Evolutionary conservation across 2,329 filamentous ascomycete species (phyloP).

Genomic region (Sclerotinia glacialis): DNA sequence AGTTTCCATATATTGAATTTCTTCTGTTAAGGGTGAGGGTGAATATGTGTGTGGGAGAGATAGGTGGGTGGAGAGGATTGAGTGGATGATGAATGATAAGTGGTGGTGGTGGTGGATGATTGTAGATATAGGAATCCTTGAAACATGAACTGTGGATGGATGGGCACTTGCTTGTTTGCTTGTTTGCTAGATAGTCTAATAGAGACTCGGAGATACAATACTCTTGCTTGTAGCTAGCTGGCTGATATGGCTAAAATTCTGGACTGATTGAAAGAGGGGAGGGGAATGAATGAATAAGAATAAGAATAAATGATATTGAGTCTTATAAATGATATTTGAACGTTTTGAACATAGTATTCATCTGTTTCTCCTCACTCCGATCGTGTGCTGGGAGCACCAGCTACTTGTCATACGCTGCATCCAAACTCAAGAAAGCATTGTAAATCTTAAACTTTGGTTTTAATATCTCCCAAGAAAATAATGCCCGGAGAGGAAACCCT

Average conservation of each 20-base stretch:
- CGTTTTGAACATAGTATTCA: too few relatives aligned
- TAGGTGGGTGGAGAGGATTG: background rate
- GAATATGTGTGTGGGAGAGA: background rate
- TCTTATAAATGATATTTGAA: background rate
- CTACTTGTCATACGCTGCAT: too few relatives aligned
- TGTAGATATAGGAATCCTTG: constrained; percentile 7
- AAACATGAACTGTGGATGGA: constrained; percentile 1
- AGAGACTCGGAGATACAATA: background rate
- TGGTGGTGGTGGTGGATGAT: background rate
- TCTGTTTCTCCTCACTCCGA: too few relatives aligned
- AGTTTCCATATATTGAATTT: constrained; percentile 8
- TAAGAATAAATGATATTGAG: background rate
- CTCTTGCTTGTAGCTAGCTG: constrained; percentile 2
- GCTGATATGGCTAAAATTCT: background rate
- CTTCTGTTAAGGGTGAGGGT: background rate
- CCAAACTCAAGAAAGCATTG: too few relatives aligned
- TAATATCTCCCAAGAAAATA: too few relatives aligned
- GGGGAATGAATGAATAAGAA: too few relatives aligned
- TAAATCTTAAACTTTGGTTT: too few relatives aligned
- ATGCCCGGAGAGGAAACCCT: too few relatives aligned
- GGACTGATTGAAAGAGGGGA: background rate
- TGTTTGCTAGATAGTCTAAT: background rate
- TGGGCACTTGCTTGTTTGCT: constrained; percentile 1
- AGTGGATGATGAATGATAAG: background rate
- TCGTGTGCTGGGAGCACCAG: too few relatives aligned